A percentile compares a stretch with the other conserved stretches of the same genome.
Conservation (phyloP, 2,329 filamentous ascomycete species). For the Cucurbitaria berberidis region DNA sequence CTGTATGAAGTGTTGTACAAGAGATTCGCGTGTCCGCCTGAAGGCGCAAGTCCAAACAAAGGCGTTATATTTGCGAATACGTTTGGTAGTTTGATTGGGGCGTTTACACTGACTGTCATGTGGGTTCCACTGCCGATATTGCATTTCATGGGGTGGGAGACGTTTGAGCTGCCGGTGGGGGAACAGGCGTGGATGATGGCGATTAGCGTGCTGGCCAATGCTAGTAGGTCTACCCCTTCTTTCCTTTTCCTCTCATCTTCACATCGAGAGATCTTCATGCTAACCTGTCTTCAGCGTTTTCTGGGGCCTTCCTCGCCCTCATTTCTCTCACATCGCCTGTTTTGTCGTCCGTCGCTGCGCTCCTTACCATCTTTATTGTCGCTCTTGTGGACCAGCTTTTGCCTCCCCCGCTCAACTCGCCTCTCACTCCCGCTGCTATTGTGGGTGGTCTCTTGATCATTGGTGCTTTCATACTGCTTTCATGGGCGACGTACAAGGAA, state of each 20-base stretch:
- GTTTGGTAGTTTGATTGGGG: conserved; percentile 84
- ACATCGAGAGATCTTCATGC: background rate
- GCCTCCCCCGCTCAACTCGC: conserved; percentile 70
- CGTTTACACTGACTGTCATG: conserved; percentile 83
- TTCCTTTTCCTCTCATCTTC: background rate
- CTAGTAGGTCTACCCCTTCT: conserved; percentile 61
- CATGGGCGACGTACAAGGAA: conserved; percentile 91
- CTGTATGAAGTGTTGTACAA: conserved; percentile 99
- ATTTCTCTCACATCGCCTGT: conserved; percentile 94
- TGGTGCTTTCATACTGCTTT: conserved; percentile 82
- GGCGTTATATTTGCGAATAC: conserved; percentile 96
- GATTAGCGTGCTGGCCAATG: conserved; percentile 84
- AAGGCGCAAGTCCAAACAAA: conserved; percentile 81
- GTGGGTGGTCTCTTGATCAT: conserved; percentile 87
- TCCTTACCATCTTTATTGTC: conserved; percentile 96
- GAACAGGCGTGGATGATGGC: conserved; percentile 79
- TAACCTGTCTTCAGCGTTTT: conserved; percentile 65
- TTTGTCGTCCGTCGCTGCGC: conserved; percentile 86
- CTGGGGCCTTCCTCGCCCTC: conserved; percentile 88
- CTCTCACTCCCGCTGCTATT: conserved; percentile 76
- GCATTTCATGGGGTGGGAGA: conserved; percentile 78
- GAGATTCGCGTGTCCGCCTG: conserved; percentile 87
- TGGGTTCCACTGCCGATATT: conserved; percentile 92
- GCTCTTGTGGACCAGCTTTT: conserved; percentile 88
- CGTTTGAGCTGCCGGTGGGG: conserved; percentile 80